These are phyloP conservation scores for Phycomyces nitens DNA, from an alignment of 192 early-diverging fungal genomes.

Conservation along the genomic window DNA sequence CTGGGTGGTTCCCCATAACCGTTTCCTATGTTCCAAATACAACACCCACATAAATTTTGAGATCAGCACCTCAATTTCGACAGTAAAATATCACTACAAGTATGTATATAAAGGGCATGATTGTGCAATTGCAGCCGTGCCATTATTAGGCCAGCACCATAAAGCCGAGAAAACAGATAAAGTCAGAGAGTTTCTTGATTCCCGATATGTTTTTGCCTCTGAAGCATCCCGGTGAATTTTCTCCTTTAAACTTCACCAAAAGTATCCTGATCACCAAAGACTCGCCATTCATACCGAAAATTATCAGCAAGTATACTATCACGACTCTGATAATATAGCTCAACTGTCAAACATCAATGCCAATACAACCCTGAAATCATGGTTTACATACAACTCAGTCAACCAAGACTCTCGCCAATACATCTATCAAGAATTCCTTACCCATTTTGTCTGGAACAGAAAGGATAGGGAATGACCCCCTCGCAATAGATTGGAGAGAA, in stretches of 20 bases:
- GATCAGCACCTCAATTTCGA: background rate
- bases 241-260: slow-evolving; percentile 30
- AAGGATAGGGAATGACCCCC: too few species aligned
- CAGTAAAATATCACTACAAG: slow-evolving; percentile 7
- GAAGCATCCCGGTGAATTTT: too few species aligned
- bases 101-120: too few species aligned
- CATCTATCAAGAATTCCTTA: background rate
- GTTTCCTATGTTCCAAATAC: slow-evolving; percentile 32
- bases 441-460: slow-evolving; percentile 1
- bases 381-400: too few species aligned
- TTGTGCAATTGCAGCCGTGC: too few species aligned
- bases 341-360: too few species aligned
- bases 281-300: slow-evolving; percentile 23
- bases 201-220: slow-evolving; percentile 26
- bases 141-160: background rate
- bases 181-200: slow-evolving; percentile 8
- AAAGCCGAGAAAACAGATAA: slow-evolving; percentile 1
- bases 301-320: too few species aligned
- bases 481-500: too few species aligned
- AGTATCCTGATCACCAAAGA: slow-evolving; percentile 19
- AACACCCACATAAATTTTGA: slow-evolving; percentile 39
- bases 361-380: too few species aligned
- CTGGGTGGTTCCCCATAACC: slow-evolving; percentile 33
- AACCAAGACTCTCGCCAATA: too few species aligned
- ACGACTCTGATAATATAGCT: too few species aligned